Base-by-base conservation (phyloP, 768 basidiomycete species). In the Psilocybe sp. region DNA sequence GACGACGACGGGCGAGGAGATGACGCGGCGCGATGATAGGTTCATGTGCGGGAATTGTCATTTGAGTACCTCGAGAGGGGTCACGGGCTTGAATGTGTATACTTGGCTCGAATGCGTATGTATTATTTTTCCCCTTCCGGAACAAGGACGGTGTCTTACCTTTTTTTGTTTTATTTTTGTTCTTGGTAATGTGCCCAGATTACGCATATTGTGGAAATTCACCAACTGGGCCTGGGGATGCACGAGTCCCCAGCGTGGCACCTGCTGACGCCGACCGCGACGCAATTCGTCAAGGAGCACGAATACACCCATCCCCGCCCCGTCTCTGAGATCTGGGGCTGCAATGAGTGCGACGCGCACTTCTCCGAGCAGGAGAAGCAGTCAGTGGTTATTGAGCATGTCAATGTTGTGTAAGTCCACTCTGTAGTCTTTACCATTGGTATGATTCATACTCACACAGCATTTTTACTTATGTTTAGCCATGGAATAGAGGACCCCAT, bases 61-160 rank as follows among this genome's bases (percentile, higher is more conserved):
- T 47, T 43, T 55, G 18, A 46, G 47, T 16, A 46, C 53, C 31
- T 53, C 51, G 3, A 15, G 47, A 10, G 59, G 58, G 5, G 46
- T 54, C n/a, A 52, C 31, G 15, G 56, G 55, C 11, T 35, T 55
- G 37, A 58, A 53, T 31, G 61, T 50, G 4, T 62, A 60, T 46
- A 58, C 42, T 4, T 62, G 61, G 61, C 47, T 43, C 15, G 57
- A 62, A 60, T 62, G 59, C 39, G 61, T 62, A 53, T n/a, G 2
- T 20, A 13, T 4, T 37, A n/a, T 14, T 34, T 18, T 46, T 36
- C 32, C 7, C 10, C 10, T 39, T 15, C n/a, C n/a, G n/a, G n/a
- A n/a, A 12, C 32, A 46, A 31, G 46, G 49, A 4, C 44, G 23
- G n/a, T 14, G 16, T 7, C 16, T 28, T n/a, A 32, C n/a, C 32